Evolutionary conservation across 1,284 basidiomycete genomes (phyloP).

Genomic region (Papiliotrema nemorosa): DNA sequence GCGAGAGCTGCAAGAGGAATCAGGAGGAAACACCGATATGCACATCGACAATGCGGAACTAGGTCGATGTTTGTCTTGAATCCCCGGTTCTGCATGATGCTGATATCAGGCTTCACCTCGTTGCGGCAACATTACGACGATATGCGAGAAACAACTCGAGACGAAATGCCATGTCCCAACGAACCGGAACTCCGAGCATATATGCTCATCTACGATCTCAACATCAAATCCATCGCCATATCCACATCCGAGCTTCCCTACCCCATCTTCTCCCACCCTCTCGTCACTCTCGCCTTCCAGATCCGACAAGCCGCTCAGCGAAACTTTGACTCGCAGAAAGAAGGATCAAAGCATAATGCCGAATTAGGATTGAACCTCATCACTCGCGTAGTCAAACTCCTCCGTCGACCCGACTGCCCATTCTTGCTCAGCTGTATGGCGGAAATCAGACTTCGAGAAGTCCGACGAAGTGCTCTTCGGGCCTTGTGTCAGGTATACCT

Average conservation of each 20-base stretch:
- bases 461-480: constrained; percentile 54
- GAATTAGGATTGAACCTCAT: constrained; percentile 57
- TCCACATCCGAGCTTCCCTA: constrained; percentile 67
- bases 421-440: constrained; percentile 56
- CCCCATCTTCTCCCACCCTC: constrained; percentile 65
- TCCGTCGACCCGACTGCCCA: constrained; percentile 44
- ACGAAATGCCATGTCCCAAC: constrained; percentile 59
- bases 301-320: constrained; percentile 77
- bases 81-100: constrained; percentile 4
- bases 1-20: constrained; percentile 60
- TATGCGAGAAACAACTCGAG: constrained; percentile 58
- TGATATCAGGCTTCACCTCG: constrained; percentile 70
- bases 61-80: constrained; percentile 28
- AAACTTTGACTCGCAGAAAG: constrained; percentile 60
- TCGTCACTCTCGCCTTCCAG: constrained; percentile 74
- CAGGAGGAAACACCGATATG: constrained; percentile 42
- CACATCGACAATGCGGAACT: constrained; percentile 44
- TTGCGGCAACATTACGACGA: constrained; percentile 93
- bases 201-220: constrained; percentile 84
- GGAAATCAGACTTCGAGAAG: constrained; percentile 54
- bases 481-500: constrained; percentile 53
- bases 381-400: constrained; percentile 56
- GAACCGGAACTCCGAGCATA: constrained; percentile 96
- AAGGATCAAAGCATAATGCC: constrained; percentile 52
- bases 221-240: constrained; percentile 74